phyloP scores from a whole-genome alignment of 345 rosid genomes.

The Dipteronia dyeriana region DNA sequence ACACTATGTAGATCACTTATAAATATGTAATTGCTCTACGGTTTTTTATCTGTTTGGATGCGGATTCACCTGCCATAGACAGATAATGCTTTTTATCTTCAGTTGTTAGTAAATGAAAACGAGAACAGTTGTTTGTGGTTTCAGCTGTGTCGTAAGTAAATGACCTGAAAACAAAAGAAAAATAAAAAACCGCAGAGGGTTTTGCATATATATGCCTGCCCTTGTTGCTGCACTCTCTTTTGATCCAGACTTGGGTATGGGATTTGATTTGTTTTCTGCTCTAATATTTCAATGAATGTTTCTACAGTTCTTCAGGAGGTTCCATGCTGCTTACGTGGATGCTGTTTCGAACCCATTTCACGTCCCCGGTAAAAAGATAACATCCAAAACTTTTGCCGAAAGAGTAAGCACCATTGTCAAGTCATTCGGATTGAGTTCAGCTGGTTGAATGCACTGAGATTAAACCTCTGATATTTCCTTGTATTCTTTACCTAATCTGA shows the following conservation, averaged over 20 bases:
- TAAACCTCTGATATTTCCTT: slow-evolving; percentile 9
- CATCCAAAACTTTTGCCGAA: slow-evolving; percentile 81
- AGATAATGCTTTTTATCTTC: background rate
- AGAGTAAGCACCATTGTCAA: slow-evolving; percentile 80
- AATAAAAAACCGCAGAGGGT: background rate
- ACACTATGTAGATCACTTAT: background rate
- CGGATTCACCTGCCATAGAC: background rate
- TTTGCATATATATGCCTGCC: background rate
- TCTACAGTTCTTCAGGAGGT: slow-evolving; percentile 76
- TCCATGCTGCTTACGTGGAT: slow-evolving; percentile 94
- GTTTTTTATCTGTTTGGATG: background rate
- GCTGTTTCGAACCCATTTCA: slow-evolving; percentile 96
- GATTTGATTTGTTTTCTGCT: slow-evolving; percentile 8
- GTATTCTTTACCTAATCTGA: background rate
- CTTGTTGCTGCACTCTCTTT: background rate
- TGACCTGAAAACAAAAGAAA: background rate
- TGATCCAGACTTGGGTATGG: background rate
- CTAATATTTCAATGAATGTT: slow-evolving; percentile 1
- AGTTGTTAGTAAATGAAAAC: background rate
- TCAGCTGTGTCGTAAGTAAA: background rate
- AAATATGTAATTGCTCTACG: background rate
- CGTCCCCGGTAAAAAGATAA: slow-evolving; percentile 92
- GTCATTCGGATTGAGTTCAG: slow-evolving; percentile 74
- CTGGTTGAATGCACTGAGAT: slow-evolving; percentile 35
- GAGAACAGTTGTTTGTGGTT: background rate